phyloP scores from a whole-genome alignment of 164 flowering plant genomes.

The Vitis labrusca region DNA sequence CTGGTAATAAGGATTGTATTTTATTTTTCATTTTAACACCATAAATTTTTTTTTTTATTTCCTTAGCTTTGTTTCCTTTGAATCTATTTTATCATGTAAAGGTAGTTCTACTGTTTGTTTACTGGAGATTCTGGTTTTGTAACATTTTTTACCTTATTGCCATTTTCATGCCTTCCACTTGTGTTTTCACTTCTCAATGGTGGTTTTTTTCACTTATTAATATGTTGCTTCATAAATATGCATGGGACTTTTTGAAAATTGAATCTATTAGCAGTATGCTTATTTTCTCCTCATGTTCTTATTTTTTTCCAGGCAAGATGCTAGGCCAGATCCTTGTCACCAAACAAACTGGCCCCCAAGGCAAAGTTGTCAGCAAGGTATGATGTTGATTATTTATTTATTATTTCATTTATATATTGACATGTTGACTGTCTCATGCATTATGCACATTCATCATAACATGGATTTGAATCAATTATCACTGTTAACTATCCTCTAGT shows the following conservation, averaged over 20 bases:
- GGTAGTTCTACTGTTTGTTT: no score
- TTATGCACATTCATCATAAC: background rate
- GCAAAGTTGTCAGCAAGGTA: constrained; percentile 97
- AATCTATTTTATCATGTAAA: no score
- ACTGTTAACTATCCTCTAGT: no score
- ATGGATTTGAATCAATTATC: background rate
- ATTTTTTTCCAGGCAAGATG: constrained; percentile 79
- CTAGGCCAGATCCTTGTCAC: constrained; percentile 98
- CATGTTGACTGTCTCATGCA: no score
- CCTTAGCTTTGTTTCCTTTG: no score
- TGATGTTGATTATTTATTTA: constrained; percentile 1
- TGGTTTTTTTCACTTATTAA: no score
- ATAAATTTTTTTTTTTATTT: no score
- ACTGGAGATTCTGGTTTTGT: no score
- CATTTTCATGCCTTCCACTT: no score
- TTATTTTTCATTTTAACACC: background rate
- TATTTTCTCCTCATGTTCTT: background rate
- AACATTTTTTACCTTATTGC: no score
- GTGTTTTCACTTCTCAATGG: no score
- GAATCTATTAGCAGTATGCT: background rate
- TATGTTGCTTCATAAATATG: no score
- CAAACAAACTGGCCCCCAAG: constrained; percentile 94
- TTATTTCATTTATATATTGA: background rate
- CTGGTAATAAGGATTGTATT: constrained; percentile 50
- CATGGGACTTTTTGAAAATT: background rate